Evolutionary conservation across 1,284 basidiomycete species (phyloP).

Genomic region (Ganoderma meredithae): DNA sequence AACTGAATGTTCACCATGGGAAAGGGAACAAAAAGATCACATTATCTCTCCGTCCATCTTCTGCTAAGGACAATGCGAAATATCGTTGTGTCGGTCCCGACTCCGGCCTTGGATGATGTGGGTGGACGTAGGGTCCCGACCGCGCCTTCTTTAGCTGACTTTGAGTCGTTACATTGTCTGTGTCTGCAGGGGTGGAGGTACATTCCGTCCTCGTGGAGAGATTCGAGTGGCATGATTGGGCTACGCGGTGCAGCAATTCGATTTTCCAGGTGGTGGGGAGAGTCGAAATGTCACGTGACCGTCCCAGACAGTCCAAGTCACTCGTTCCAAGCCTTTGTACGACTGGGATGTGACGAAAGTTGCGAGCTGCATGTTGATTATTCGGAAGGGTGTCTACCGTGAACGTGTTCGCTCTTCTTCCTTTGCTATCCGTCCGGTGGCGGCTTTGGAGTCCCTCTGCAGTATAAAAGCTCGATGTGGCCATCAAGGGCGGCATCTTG

Average conservation of each 20-base stretch:
- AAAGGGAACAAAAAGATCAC: background rate
- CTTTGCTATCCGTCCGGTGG: conserved; percentile 25
- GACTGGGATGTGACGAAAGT: conserved; percentile 16
- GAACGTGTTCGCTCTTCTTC: conserved; percentile 17
- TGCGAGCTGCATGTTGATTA: conserved; percentile 25
- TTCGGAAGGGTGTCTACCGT: conserved; percentile 15
- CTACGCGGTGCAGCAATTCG: background rate
- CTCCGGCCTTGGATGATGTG: background rate
- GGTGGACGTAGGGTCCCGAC: background rate
- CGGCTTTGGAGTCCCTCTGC: conserved; percentile 15
- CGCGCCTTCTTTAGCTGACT: background rate
- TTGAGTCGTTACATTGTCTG: conserved; percentile 3
- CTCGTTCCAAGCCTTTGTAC: background rate
- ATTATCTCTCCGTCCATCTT: background rate
- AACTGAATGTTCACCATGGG: too few species aligned
- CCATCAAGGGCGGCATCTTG: conserved; percentile 12
- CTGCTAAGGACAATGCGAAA: background rate
- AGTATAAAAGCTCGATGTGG: conserved; percentile 25
- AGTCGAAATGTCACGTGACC: conserved; percentile 18
- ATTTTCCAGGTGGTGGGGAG: background rate
- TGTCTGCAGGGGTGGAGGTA: background rate
- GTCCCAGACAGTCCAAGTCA: background rate
- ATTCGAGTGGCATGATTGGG: background rate
- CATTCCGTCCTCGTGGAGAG: background rate
- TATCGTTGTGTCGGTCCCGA: background rate